Percentiles rank a stretch among this genome's conserved stretches.
Evolutionary conservation across 805 yeast species (phyloP).

Genomic region (Metschnikowia baotianmanensis): DNA sequence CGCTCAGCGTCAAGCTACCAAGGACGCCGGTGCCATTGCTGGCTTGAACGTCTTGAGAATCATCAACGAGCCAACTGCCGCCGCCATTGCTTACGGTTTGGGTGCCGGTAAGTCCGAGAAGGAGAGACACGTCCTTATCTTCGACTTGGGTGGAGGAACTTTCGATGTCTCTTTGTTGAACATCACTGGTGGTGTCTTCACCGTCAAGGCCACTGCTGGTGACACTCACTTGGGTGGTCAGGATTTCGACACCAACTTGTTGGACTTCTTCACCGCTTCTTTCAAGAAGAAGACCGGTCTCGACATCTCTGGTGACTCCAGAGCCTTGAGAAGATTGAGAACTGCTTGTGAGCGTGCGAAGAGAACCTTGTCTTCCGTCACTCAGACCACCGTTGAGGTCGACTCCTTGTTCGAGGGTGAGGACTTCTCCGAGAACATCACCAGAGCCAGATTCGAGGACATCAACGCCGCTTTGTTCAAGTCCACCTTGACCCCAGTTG

Average conservation of each 20-base stretch:
- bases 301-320: constrained; percentile 76
- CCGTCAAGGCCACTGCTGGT: constrained; percentile 71
- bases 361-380: constrained; percentile 43
- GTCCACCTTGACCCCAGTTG: constrained; percentile 47
- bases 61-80: constrained; percentile 59
- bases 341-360: constrained; percentile 50
- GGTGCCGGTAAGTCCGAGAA: constrained; percentile 35
- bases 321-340: constrained; percentile 70
- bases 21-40: constrained; percentile 52
- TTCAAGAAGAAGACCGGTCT: constrained; percentile 91
- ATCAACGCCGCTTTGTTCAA: constrained; percentile 44
- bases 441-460: constrained; percentile 50
- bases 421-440: constrained; percentile 45
- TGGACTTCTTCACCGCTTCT: constrained; percentile 84
- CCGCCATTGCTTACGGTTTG: constrained; percentile 39
- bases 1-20: constrained; percentile 52
- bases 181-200: constrained; percentile 48
- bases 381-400: constrained; percentile 44
- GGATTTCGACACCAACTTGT: constrained; percentile 88
- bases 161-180: constrained; percentile 77
- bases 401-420: constrained; percentile 49
- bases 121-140: constrained; percentile 74
- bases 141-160: constrained; percentile 98
- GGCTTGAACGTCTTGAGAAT: constrained; percentile 50
- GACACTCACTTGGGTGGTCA: constrained; percentile 98